Conservation (phyloP, 2,329 filamentous ascomycete species). For the Trichoderma citrinoviride region DNA sequence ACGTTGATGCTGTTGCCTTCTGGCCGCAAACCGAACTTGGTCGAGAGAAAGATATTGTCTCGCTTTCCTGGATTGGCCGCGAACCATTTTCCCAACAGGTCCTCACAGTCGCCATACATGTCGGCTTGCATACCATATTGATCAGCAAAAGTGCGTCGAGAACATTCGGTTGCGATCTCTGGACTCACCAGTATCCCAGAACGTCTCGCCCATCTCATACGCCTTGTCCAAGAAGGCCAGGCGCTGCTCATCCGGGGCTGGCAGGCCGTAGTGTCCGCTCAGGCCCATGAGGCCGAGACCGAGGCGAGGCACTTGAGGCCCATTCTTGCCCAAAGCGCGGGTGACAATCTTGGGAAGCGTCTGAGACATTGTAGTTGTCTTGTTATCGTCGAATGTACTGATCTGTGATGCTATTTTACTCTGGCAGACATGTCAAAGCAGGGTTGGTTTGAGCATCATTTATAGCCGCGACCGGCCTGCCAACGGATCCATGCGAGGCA, state of each 20-base stretch:
- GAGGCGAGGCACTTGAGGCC: constrained; percentile 48
- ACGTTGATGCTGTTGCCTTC: neutral
- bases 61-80: constrained; percentile 43
- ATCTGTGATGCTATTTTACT: neutral
- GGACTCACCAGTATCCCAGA: constrained; percentile 46
- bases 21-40: constrained; percentile 35
- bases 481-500: neutral
- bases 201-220: constrained; percentile 48
- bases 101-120: constrained; percentile 48
- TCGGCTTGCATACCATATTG: constrained; percentile 30
- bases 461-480: neutral
- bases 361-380: neutral
- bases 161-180: neutral
- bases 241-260: constrained; percentile 46
- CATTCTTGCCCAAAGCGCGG: constrained; percentile 47
- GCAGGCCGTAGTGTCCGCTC: constrained; percentile 40
- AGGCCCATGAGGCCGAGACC: constrained; percentile 57
- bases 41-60: constrained; percentile 49
- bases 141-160: neutral
- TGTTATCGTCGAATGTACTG: neutral
- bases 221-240: constrained; percentile 52
- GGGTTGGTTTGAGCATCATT: neutral
- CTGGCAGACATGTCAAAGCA: neutral
- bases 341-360: constrained; percentile 9
- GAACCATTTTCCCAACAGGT: constrained; percentile 51